Evolutionary conservation across 768 basidiomycete species (phyloP), one percentile per base, ranked within the genome.

Genomic region (Hygrocybe punicea): DNA sequence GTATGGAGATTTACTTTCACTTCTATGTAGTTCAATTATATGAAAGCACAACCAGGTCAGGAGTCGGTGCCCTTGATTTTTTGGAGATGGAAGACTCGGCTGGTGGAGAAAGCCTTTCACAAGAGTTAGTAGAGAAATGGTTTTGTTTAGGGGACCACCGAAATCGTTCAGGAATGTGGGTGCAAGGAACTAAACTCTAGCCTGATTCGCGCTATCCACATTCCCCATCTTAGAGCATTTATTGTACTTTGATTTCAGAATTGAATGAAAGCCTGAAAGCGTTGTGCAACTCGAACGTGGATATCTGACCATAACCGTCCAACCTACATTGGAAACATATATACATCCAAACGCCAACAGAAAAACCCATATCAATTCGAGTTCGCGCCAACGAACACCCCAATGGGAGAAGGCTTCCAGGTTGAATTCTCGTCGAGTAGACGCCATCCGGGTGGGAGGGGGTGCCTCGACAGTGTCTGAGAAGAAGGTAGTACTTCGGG

Each of bases 141-240:
- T 95, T 91, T 91, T 90, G 89, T 63, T 67, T 88, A 40, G 93
- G 93, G 0, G 85, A 90, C 64, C 64, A 64, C 4, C 77, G 80
- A 51, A 94, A 94, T 70, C 79, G 90, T 17, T 63, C 57, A 2
- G 75, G 71, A 3, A 78, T 93, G 69, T 96, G 91, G 89, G 79
- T 94, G 3, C 90, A 91, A 69, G 91, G 92, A 47, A 19, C 45
- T 9, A 13, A 47, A 23, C 45, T 47, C 11, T 19, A 16, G 44
- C 14, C 9, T 19, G 9, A 17, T 10, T 16, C 21, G 17, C 17
- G 21, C 14, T 17, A 19, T 17, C 29, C 29, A 29, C 8, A 29
- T 8, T 29, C 29, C 29, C 29, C 4, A 29, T 29, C 29, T 29
- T 29, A 8, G 29, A 29, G 8, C 4, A 29, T 4, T 29, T 4